Conservation (phyloP, 2,329 filamentous ascomycete genomes). For the Xylariaceae sp. region DNA sequence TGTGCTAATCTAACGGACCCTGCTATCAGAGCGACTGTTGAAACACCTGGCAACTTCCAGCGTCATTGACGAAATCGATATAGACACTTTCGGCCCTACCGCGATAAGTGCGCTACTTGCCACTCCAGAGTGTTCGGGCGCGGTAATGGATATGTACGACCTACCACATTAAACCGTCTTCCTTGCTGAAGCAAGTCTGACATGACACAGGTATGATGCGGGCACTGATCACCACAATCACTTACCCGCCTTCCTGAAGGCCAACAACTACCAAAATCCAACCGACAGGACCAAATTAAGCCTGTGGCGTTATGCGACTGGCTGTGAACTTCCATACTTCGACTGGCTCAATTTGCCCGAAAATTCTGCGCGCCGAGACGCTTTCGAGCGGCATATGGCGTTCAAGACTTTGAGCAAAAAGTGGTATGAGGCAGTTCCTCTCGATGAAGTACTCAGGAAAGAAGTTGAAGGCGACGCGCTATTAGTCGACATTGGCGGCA, state of each 20-base stretch:
- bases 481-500: slow-evolving; percentile 1
- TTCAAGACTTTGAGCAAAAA: slow-evolving; percentile 1
- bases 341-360: background rate
- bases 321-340: background rate
- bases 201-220: background rate
- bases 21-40: background rate
- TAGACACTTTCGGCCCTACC: background rate
- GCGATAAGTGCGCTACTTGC: background rate
- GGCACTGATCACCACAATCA: background rate
- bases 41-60: slow-evolving; percentile 1
- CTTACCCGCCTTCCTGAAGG: background rate
- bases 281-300: background rate
- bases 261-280: background rate
- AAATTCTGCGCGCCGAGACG: background rate
- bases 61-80: background rate
- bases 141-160: background rate
- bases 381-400: background rate
- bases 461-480: background rate
- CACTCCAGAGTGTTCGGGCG: background rate
- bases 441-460: background rate
- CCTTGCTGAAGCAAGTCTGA: background rate
- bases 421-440: background rate
- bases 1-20: background rate
- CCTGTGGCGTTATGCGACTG: background rate
- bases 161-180: background rate